Evolutionary conservation across 2,329 filamentous ascomycete species (phyloP).

Genomic region (Exophiala sideris): DNA sequence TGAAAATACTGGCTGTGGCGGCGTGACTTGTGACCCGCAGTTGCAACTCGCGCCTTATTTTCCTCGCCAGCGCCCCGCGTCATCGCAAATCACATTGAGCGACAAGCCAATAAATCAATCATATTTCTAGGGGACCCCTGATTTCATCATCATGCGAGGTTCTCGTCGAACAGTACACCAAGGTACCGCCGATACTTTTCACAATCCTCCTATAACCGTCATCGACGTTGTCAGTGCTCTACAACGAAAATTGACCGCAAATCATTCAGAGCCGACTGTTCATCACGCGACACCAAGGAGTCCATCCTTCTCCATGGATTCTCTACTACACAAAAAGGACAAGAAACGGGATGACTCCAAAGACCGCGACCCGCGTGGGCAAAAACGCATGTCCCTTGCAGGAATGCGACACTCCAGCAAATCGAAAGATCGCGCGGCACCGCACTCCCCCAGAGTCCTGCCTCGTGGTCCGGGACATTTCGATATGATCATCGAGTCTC

Average conservation of each 20-base stretch:
- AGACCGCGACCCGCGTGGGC: conserved; percentile 36
- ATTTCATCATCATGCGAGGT: conserved; percentile 15
- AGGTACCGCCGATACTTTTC: conserved; percentile 16
- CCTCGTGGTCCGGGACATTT: conserved; percentile 49
- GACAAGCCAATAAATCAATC: conserved; percentile 1
- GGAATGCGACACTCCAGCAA: conserved; percentile 15
- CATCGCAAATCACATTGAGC: background rate
- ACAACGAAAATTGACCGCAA: conserved; percentile 24
- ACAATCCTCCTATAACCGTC: conserved; percentile 20
- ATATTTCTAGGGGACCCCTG: background rate
- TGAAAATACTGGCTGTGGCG: too few species aligned
- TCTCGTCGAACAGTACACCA: conserved; percentile 16
- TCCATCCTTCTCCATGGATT: conserved; percentile 43
- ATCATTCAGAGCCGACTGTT: conserved; percentile 15
- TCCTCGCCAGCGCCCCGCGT: conserved; percentile 1
- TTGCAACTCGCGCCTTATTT: background rate
- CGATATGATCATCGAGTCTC: conserved; percentile 72
- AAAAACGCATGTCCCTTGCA: conserved; percentile 39
- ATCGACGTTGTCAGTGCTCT: conserved; percentile 27
- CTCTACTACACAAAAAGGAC: conserved; percentile 38
- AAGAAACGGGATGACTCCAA: conserved; percentile 33
- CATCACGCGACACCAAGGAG: conserved; percentile 29
- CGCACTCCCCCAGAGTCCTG: conserved; percentile 22
- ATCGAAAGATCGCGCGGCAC: conserved; percentile 23
- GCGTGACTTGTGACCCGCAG: too few species aligned